Base-by-base conservation (phyloP, 169 alveolate genomes). In the Babesia bigemina region DNA sequence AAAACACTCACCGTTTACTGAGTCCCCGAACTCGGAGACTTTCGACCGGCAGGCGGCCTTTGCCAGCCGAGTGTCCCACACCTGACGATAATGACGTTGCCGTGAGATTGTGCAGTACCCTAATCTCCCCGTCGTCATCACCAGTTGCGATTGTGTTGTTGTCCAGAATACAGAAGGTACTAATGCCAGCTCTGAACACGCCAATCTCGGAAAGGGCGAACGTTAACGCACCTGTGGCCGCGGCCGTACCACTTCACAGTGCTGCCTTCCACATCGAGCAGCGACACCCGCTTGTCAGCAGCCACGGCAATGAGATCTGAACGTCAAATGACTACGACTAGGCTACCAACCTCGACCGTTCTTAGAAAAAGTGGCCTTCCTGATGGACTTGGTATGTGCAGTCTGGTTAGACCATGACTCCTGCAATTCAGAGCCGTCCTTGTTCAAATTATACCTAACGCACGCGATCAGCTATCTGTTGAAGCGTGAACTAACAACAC, bases 81-180 rank as follows among this genome's bases (percentile, higher is more conserved):
- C 19, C 79, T 76, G 76, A 17, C 4, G 29, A 26, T 0, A 19
- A 9, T 44, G 19, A 17, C 0, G n/a, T 0, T 16, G 29, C n/a
- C 59, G 12, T 3, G 11, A 52, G 52, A 14, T 52, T 1, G 9
- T 10, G n/a, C 7, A n/a, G 11, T 71, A 79, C 87, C 75, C 81
- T 17, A 2, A 79, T 79, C 49, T 59, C 87, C 10, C 87, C 87
- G 44, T 79, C 78, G 50, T 79, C 87, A 49, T 57, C 87, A 11
- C 87, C 87, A 19, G 87, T 70, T 9, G 69, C 83, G 39, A 77
- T 22, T 21, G 67, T 71, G 33, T 63, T 16, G 60, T 79, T 70
- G 39, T 79, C 69, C 14, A 79, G 39, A 29, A 33, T 24, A 70
- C 87, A 79, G 26, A 60, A 57, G 16, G 71, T 28, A 56, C 48